A percentile compares a stretch with the other conserved stretches of the same genome.
phyloP scores from a whole-genome alignment of 306 rosid species.

The Corylus heterophylla region DNA sequence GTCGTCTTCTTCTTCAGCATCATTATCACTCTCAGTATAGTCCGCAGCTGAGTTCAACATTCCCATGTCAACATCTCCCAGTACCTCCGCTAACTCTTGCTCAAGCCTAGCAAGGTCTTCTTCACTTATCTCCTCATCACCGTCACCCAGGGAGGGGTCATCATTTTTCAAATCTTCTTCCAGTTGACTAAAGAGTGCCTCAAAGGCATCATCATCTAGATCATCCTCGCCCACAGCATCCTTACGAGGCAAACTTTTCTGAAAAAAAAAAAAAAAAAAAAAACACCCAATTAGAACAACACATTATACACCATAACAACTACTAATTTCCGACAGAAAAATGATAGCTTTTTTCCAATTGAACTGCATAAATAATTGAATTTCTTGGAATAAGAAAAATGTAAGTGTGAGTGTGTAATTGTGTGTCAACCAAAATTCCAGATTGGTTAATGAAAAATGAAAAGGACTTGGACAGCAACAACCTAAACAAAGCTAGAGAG shows the following conservation, averaged over 20 bases:
- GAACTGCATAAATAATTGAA: background rate
- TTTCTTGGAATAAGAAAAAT: background rate
- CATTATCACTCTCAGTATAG: conserved; percentile 29
- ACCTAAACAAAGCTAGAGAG: background rate
- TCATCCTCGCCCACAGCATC: conserved; percentile 39
- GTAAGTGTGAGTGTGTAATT: background rate
- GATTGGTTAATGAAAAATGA: background rate
- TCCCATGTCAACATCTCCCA: conserved; percentile 47
- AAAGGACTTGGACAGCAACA: background rate
- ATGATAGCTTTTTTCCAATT: background rate
- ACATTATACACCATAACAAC: background rate
- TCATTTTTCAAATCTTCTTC: conserved; percentile 85
- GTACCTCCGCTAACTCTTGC: conserved; percentile 52
- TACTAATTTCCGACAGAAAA: background rate
- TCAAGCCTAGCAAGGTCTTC: conserved; percentile 68
- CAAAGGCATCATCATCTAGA: conserved; percentile 68
- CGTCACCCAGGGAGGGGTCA: conserved; percentile 40
- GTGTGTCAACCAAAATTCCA: too few relatives aligned
- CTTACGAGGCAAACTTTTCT: conserved; percentile 40
- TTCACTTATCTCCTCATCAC: conserved; percentile 51
- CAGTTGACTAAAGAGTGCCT: conserved; percentile 70
- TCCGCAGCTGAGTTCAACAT: conserved; percentile 10
- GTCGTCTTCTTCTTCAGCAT: conserved; percentile 1
- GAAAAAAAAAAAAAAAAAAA: conserved; percentile 10
- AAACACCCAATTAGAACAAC: background rate